Evolutionary conservation across 495 filamentous ascomycete genomes (phyloP).

Genomic region (Thozetella sp.): DNA sequence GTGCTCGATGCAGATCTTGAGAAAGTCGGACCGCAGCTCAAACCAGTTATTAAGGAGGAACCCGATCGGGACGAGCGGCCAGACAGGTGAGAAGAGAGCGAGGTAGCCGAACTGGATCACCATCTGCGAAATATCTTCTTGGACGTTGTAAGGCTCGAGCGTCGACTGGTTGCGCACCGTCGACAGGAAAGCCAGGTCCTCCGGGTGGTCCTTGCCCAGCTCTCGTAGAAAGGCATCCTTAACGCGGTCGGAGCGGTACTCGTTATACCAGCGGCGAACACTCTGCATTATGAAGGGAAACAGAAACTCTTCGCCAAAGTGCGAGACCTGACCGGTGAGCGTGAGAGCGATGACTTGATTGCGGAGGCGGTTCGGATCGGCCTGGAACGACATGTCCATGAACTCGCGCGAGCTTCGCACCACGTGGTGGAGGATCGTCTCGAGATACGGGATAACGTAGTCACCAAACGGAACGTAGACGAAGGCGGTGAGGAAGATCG

Average conservation of each 20-base stretch:
- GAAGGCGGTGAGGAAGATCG: slow-evolving; percentile 14
- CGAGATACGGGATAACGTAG: slow-evolving; percentile 7
- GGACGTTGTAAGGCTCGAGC: slow-evolving; percentile 10
- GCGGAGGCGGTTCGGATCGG: slow-evolving; percentile 8
- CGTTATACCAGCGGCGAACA: slow-evolving; percentile 6
- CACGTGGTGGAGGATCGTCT: neutral
- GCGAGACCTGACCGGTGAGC: slow-evolving; percentile 7
- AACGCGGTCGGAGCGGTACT: neutral
- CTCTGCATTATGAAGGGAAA: slow-evolving; percentile 8
- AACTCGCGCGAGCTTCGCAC: neutral
- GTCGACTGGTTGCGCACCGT: slow-evolving; percentile 10
- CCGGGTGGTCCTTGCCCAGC: neutral
- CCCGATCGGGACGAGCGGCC: slow-evolving; percentile 11
- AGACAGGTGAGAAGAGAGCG: slow-evolving; percentile 11
- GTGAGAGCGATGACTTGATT: slow-evolving; percentile 12
- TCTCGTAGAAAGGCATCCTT: neutral
- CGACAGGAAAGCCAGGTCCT: neutral
- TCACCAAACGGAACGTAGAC: slow-evolving; percentile 15
- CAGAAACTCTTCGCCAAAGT: slow-evolving; percentile 11
- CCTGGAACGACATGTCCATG: slow-evolving; percentile 4
- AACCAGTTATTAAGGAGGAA: slow-evolving; percentile 17
- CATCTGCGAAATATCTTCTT: slow-evolving; percentile 12
- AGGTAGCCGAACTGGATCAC: slow-evolving; percentile 16
- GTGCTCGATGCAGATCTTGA: slow-evolving; percentile 14
- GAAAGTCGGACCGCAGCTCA: slow-evolving; percentile 13